These are phyloP conservation scores for Annulohypoxylon stygium DNA, from an alignment of 495 filamentous ascomycete genomes.

Conservation along the genomic window DNA sequence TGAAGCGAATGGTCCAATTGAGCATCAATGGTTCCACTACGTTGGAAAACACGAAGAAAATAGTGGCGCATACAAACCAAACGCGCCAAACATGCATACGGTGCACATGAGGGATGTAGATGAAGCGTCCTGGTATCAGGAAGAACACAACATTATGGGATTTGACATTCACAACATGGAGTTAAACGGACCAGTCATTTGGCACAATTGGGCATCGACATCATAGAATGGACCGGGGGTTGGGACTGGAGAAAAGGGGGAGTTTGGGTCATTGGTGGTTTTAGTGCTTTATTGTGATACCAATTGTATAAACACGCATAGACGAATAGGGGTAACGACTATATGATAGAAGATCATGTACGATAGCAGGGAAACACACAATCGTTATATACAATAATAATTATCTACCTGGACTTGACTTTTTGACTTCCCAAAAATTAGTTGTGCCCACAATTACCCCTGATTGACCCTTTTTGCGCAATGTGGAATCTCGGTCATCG, in stretches of 20 bases:
- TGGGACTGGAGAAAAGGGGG: slow-evolving; percentile 6
- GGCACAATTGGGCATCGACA: slow-evolving; percentile 11
- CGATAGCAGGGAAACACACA: not conserved
- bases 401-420: not conserved
- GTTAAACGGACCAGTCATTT: slow-evolving; percentile 16
- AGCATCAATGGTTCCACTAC: not conserved
- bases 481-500: not conserved
- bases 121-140: slow-evolving; percentile 5
- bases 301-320: slow-evolving; percentile 7
- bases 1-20: not conserved
- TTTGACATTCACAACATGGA: slow-evolving; percentile 17
- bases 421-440: not conserved
- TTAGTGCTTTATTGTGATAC: slow-evolving; percentile 11
- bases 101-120: slow-evolving; percentile 10
- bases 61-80: not conserved
- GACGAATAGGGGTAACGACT: slow-evolving; percentile 3
- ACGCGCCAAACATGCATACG: not conserved
- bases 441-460: not conserved
- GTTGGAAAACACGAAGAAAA: not conserved
- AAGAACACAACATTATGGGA: slow-evolving; percentile 7
- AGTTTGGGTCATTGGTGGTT: not conserved
- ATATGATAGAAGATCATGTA: not conserved
- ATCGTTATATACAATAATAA: slow-evolving; percentile 10
- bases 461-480: not conserved
- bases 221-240: not conserved